Base-by-base conservation (phyloP, 345 rosid species). In the Euclidium syriacum region DNA sequence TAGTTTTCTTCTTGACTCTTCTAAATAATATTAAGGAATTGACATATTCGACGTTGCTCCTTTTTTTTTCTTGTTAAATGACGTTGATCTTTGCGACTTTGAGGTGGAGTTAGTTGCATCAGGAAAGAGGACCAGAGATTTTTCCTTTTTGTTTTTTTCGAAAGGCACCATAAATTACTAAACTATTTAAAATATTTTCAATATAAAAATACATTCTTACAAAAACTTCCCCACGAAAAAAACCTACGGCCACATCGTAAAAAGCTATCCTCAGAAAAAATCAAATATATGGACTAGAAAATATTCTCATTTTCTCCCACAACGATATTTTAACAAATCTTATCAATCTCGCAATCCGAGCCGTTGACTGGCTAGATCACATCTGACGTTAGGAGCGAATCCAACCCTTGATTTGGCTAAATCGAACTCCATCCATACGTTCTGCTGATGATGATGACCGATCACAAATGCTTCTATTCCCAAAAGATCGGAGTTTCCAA, bases 401-500 rank as follows among this genome's bases (percentile, higher is more conserved):
- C 95, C 95, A 44, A 88, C 83, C 81, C 95, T 88, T 24, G 91
- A 88, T 3, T 75, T 80, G 5, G 65, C 80, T 3, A 88, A 55
- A 79, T 88, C 95, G 71, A 77, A 88, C 78, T 88, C 95, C 84
- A 88, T 71, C 95, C 95, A 88, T 53, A 85, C 74, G 71, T 88
- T 83, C 35, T 83, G 91, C 34, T 88, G 95, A 71, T 88, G 95
- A 65, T 83, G 87, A 55, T 88, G 83, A 7, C 95, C 95, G 35
- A 88, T 88, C 75, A 88, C 79, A 47, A 81, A 85, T 16, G 95
- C 81, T 39, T 83, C 91, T 2, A 83, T 68, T 6, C 95, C 91
- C 53, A 88, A 3, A 39, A 83, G 71, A 54, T 88, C 91, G 3
- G 91, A 88, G 70, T 85, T 88, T 25, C 95, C 95, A 58, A 88